phyloP scores from a whole-genome alignment of 1,284 basidiomycete genomes.

The Singerocomus inundabilis region DNA sequence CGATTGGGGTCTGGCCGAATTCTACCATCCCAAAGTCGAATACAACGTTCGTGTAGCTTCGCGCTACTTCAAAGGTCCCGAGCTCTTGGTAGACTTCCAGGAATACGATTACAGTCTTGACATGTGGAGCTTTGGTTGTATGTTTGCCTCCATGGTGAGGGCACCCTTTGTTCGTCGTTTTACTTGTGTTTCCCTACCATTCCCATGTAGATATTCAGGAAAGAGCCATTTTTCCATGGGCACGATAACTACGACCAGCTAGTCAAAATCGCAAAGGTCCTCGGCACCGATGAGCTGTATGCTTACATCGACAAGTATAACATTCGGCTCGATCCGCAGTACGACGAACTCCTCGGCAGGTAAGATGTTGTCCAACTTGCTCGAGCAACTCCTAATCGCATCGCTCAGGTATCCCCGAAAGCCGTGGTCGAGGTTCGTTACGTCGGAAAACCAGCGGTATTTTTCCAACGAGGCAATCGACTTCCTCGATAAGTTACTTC shows the following conservation, averaged over 20 bases:
- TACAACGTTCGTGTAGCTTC: slow-evolving; percentile 98
- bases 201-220: slow-evolving; percentile 85
- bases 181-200: slow-evolving; percentile 6
- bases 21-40: slow-evolving; percentile 96
- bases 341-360: slow-evolving; percentile 87
- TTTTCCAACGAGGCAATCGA: slow-evolving; percentile 99
- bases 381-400: slow-evolving; percentile 1
- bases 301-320: slow-evolving; percentile 91
- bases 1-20: slow-evolving; percentile 99
- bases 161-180: neutral
- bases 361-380: slow-evolving; percentile 20
- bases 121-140: slow-evolving; percentile 99
- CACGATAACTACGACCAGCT: slow-evolving; percentile 99
- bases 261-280: slow-evolving; percentile 97
- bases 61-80: slow-evolving; percentile 98
- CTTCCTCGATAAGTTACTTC: slow-evolving; percentile 92
- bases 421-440: slow-evolving; percentile 92
- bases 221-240: slow-evolving; percentile 99
- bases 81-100: slow-evolving; percentile 96
- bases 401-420: slow-evolving; percentile 79
- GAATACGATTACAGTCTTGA: slow-evolving; percentile 97
- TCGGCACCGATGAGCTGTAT: slow-evolving; percentile 95
- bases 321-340: slow-evolving; percentile 88
- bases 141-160: slow-evolving; percentile 97
- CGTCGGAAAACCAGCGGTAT: slow-evolving; percentile 93